Conservation (phyloP, 495 filamentous ascomycete species). For the Penicillium bovifimosum region DNA sequence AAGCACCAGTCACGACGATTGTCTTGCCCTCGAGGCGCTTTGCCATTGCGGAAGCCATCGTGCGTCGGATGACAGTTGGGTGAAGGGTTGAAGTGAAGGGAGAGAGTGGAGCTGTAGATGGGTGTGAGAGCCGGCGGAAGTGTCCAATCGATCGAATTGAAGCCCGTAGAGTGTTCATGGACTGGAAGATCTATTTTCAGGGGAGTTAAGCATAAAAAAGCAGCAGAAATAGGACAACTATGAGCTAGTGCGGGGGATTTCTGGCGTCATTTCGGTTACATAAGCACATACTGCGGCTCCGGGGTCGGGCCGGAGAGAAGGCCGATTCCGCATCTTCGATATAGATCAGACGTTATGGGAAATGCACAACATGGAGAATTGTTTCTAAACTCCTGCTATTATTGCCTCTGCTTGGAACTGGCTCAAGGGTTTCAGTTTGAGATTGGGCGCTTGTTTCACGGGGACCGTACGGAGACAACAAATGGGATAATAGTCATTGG, state of each 20-base stretch:
- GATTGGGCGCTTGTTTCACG: not conserved
- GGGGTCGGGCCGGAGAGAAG: not conserved
- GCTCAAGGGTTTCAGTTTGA: not conserved
- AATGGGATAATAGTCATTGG: too few relatives aligned
- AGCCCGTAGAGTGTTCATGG: slow-evolving; percentile 32
- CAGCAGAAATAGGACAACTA: slow-evolving; percentile 9
- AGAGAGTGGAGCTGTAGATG: slow-evolving; percentile 16
- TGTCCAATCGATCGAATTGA: slow-evolving; percentile 26
- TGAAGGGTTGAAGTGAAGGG: slow-evolving; percentile 20
- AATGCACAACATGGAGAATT: too few relatives aligned
- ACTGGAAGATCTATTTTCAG: slow-evolving; percentile 5
- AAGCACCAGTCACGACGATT: slow-evolving; percentile 86
- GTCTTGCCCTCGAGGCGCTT: slow-evolving; percentile 93
- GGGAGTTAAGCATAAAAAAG: slow-evolving; percentile 12
- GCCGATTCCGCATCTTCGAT: not conserved
- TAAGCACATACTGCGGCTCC: not conserved
- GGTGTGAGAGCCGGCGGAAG: slow-evolving; percentile 17
- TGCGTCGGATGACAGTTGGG: slow-evolving; percentile 28
- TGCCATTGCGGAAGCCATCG: slow-evolving; percentile 73
- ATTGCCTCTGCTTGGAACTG: not conserved
- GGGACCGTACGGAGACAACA: not conserved
- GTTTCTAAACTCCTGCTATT: not conserved
- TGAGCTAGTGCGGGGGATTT: slow-evolving; percentile 21
- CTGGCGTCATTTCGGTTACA: slow-evolving; percentile 19
- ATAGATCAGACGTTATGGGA: not conserved